A percentile compares a stretch with the other conserved stretches of the same genome.
Evolutionary conservation across 2,329 filamentous ascomycete genomes (phyloP).

Genomic region (Knufia petricola): DNA sequence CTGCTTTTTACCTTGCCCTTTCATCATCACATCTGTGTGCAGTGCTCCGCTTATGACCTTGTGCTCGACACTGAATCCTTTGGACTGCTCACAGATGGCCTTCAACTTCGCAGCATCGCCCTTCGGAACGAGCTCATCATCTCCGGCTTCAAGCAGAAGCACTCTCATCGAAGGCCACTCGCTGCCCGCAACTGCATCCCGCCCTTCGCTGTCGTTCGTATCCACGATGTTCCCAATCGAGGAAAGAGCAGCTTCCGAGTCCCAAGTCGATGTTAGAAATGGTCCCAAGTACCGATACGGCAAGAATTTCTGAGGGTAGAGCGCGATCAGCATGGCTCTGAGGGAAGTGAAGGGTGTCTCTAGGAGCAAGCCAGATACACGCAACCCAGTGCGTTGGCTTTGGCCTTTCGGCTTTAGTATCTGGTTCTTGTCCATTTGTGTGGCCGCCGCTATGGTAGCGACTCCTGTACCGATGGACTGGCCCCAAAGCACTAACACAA

Average conservation of each 20-base stretch:
- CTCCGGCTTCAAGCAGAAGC: constrained; percentile 33
- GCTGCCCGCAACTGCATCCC: constrained; percentile 11
- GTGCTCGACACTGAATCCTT: constrained; percentile 27
- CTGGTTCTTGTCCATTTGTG: constrained; percentile 9
- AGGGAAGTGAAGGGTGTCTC: constrained; percentile 70
- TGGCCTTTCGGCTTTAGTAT: background rate
- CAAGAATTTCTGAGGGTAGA: constrained; percentile 72
- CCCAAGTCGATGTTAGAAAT: constrained; percentile 57
- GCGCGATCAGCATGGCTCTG: constrained; percentile 56
- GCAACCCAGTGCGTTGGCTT: background rate
- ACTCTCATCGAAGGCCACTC: constrained; percentile 21
- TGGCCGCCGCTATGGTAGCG: constrained; percentile 38
- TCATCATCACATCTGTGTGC: constrained; percentile 41
- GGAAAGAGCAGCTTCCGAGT: constrained; percentile 34
- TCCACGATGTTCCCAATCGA: constrained; percentile 27
- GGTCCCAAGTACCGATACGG: constrained; percentile 67
- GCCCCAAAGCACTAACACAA: constrained; percentile 57
- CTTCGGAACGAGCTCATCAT: constrained; percentile 36
- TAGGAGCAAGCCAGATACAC: constrained; percentile 48
- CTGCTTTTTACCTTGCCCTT: constrained; percentile 31
- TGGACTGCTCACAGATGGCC: constrained; percentile 25
- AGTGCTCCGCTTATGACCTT: constrained; percentile 37
- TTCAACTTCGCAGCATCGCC: constrained; percentile 30
- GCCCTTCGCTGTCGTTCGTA: background rate
- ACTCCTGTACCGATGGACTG: constrained; percentile 68